Evolutionary conservation across 805 yeast species (phyloP), one percentile per base, ranked within the genome.

Genomic region (Lipomyces starkeyi): DNA sequence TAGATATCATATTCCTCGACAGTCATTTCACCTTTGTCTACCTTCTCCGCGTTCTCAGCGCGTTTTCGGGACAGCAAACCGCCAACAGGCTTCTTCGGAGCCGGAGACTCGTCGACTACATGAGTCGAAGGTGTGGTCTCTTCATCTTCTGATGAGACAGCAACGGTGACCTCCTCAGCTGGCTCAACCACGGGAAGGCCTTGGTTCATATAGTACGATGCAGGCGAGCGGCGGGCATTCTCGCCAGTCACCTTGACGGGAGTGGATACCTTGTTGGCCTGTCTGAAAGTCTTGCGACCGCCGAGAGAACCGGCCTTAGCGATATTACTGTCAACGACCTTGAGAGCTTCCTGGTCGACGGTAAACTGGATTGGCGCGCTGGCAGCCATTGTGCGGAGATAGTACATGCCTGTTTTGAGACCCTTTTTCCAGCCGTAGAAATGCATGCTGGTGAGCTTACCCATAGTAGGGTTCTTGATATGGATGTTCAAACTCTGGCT

Each of bases 401-500:
- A 95, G 84, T 95, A 95, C 96, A 95, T 94, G 76, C 99, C 99
- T 4, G 99, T 95, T 85, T 95, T 95, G 78, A 95, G 86, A 69
- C 99, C 99, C 83, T 91, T 92, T 83, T 91, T 91, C 99, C 99
- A 95, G 59, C 97, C 98, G 78, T 95, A 94, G 84, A 95, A 95
- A 80, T 95, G 99, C 98, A 95, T 95, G 72, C 95, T 88, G 5
- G 98, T 95, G 77, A 95, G 85, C 80, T 95, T 95, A 75, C 97
- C 97, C 94, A 92, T 91, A 1, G 98, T 93, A 68, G 98, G 98
- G 69, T 88, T 88, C 78, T 86, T 87, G 79, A 95, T 84, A 82
- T 91, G 93, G 72, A 95, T 87, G 79, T 94, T 95, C 84, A 95
- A 83, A 59, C 95, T 89, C 83, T 94, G 98, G 35, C 97, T 91